Evolutionary conservation across 139 green algal species (phyloP), one percentile per base, ranked within the genome.

Genomic region (Chlorella sp.): DNA sequence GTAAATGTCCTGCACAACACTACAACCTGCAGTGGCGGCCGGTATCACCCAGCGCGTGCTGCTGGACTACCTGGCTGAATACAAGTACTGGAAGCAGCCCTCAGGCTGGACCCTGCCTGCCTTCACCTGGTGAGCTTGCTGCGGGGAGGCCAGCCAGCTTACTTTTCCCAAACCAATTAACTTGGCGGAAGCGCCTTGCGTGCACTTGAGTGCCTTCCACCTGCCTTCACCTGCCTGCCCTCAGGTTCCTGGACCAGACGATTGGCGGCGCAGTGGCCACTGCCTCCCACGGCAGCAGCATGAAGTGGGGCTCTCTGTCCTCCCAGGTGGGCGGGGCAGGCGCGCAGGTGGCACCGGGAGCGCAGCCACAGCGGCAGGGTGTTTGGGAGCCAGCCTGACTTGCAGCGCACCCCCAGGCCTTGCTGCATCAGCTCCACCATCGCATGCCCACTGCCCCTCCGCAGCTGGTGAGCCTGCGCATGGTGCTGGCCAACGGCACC

Each of bases 181-280:
- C n/a, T n/a, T n/a, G n/a, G n/a, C n/a, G n/a, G n/a, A n/a, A n/a
- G n/a, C n/a, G n/a, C n/a, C n/a, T n/a, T n/a, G n/a, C n/a, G n/a
- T n/a, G n/a, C n/a, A n/a, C n/a, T n/a, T 51, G 44, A 51, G 44
- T 51, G 7, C 44, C 9, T 51, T 51, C 9, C 44, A 51, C 44
- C 9, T 51, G 2, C 28, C 63, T 16, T 18, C 63, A 16, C 63
- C 60, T 30, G 6, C 9, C 7, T 51, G 7, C 26, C 3, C 28
- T 1, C 63, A 75, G 69, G 92, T 97, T 94, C 87, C 93, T 96
- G 55, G 93, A 95, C 85, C 94, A 98, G 87, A 97, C 91, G 2
- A 93, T 98, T 44, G 96, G 89, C 7, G 96, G 96, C 6, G 96
- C 96, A 12, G 92, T 98, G 3, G 85, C 96, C 63, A 98, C 96